phyloP scores from a whole-genome alignment of 192 early-diverging fungal species.

The Coemansia sp. region DNA sequence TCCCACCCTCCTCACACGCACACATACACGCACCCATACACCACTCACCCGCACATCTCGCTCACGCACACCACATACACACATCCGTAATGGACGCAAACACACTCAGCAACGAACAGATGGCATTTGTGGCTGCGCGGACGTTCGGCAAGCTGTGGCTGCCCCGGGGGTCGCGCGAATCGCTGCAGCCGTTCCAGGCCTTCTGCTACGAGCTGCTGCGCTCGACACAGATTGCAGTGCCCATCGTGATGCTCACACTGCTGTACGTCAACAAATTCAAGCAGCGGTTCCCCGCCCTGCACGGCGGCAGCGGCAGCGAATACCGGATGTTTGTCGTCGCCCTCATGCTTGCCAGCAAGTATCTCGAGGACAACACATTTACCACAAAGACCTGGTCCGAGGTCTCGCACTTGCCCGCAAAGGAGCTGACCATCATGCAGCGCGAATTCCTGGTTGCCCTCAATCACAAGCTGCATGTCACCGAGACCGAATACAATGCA shows the following conservation, averaged over 20 bases:
- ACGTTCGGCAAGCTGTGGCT: conserved; percentile 44
- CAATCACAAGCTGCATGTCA: conserved; percentile 69
- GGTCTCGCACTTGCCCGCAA: conserved; percentile 73
- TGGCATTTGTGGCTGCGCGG: conserved; percentile 39
- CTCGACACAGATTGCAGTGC: conserved; percentile 48
- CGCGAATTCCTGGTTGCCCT: conserved; percentile 80
- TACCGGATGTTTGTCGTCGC: conserved; percentile 81
- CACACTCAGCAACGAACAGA: conserved; percentile 41
- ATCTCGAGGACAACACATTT: conserved; percentile 86
- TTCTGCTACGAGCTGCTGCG: conserved; percentile 50
- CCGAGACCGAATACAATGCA: conserved; percentile 61
- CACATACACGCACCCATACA: too few species aligned
- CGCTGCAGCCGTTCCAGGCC: conserved; percentile 37
- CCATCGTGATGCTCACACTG: conserved; percentile 50
- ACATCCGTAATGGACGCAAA: conserved; percentile 22
- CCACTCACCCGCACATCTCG: too few species aligned
- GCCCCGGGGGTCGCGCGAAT: conserved; percentile 24
- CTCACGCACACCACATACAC: not conserved
- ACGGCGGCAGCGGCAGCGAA: conserved; percentile 64
- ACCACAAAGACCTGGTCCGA: conserved; percentile 88
- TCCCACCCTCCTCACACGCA: not conserved
- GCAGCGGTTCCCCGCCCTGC: conserved; percentile 27
- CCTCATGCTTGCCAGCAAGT: conserved; percentile 83
- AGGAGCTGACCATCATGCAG: conserved; percentile 83
- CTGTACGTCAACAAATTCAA: conserved; percentile 45